Base-by-base conservation (phyloP, 192 early-diverging fungal genomes). In the Pecoramyces ruminantium region DNA sequence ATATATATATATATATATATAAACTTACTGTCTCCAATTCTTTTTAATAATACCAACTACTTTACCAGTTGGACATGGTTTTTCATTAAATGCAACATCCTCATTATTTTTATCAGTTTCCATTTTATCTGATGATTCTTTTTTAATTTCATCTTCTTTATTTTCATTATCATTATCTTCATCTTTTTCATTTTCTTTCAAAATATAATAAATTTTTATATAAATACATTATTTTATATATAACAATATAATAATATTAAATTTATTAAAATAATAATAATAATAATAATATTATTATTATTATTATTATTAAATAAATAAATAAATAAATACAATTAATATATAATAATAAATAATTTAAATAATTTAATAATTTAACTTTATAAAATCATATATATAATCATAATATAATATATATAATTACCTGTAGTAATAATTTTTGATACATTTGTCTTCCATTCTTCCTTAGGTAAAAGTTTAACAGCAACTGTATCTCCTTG, bases 11-110 rank as follows among this genome's bases (percentile, higher is more conserved):
- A 81, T 29, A 90, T 83, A 42, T 90, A 89, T 84, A 93, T 87
- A 95, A 96, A 85, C 98, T 93, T 39, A 94, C 67, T 93, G 92
- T 81, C 95, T 88, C 96, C 96, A 98, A 86, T 96, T 96, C 80
- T 95, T 93, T 79, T 95, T 93, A 83, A 99, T 94, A 77, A 99
- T 92, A 18, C 95, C 95, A 16, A 99, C 96, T 6, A 99, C 90
- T 79, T 90, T 89, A 28, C 91, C 96, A 0, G 93, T 95, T n/a
- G 95, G 96, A 79, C 91, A 87, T 18, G 84, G 77, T 18, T n/a
- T 78, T 39, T 80, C 29, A n/a, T 18, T 29, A 21, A 30, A 78
- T 5, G 38, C 79, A 25, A 28, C 79, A 28, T 67, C 79, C 25
- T 82, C 86, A 4, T 87, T 83, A 28, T 81, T 30, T 29, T 39